Conservation (phyloP, 148 eudicot species). For the Amaranthus palmeri region DNA sequence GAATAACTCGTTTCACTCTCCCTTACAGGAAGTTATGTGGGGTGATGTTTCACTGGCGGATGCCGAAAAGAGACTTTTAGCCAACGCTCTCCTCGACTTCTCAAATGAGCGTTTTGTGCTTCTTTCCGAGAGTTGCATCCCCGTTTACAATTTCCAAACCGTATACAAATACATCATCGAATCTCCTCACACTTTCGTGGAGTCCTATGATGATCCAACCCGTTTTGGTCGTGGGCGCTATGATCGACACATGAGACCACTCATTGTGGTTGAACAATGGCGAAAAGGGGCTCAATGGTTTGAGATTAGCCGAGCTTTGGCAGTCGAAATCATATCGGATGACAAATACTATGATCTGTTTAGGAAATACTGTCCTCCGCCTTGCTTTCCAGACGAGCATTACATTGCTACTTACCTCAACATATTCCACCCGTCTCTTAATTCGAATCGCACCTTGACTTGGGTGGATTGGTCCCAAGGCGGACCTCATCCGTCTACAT, state of each 20-base stretch:
- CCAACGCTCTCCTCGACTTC: constrained; percentile 75
- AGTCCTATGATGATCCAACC: constrained; percentile 59
- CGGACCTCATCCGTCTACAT: constrained; percentile 68
- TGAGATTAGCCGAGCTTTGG: constrained; percentile 48
- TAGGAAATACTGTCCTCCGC: constrained; percentile 52
- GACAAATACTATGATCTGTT: constrained; percentile 54
- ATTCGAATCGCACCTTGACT: constrained; percentile 58
- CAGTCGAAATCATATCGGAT: constrained; percentile 45
- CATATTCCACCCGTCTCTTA: constrained; percentile 40
- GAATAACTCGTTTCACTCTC: not conserved
- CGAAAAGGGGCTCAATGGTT: constrained; percentile 84
- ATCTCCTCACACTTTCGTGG: constrained; percentile 54
- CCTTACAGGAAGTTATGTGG: constrained; percentile 61
- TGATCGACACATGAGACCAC: constrained; percentile 54
- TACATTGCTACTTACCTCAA: constrained; percentile 56
- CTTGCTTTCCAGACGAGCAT: constrained; percentile 79
- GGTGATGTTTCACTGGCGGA: constrained; percentile 61
- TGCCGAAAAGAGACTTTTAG: constrained; percentile 67
- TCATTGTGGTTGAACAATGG: constrained; percentile 53
- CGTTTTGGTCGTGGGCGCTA: constrained; percentile 75
- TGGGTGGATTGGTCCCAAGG: constrained; percentile 61
- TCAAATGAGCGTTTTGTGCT: constrained; percentile 74
- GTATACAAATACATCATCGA: constrained; percentile 57
- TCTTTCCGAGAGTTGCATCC: constrained; percentile 78
- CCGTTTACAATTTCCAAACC: constrained; percentile 55